Percentiles rank a stretch among this genome's conserved stretches.
These are phyloP conservation scores for Saksenaea vasiformis DNA, from an alignment of 371 early-diverging fungal genomes.

Conservation along the genomic window DNA sequence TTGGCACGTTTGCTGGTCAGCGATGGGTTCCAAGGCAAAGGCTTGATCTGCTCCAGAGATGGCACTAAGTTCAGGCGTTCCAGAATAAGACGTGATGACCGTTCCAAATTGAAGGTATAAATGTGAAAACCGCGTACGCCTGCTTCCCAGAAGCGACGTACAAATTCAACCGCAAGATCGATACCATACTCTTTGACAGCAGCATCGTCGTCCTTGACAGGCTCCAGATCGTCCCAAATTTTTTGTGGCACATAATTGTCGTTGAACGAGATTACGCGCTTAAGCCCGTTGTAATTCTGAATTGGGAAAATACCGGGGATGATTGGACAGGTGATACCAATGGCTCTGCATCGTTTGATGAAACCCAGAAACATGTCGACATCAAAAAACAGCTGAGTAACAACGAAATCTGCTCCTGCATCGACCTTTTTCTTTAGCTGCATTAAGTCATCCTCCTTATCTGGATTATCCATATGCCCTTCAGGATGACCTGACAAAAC, in stretches of 20 bases:
- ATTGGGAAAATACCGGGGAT: slow-evolving; percentile 96
- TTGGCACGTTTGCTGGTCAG: slow-evolving; percentile 82
- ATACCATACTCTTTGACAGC: slow-evolving; percentile 95
- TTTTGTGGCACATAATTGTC: slow-evolving; percentile 85
- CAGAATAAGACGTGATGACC: slow-evolving; percentile 80
- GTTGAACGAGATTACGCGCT: slow-evolving; percentile 83
- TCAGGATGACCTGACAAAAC: slow-evolving; percentile 77
- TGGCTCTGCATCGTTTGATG: slow-evolving; percentile 71
- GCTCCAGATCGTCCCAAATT: slow-evolving; percentile 84
- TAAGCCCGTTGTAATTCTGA: slow-evolving; percentile 85
- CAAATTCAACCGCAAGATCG: slow-evolving; percentile 79
- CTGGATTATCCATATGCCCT: slow-evolving; percentile 77
- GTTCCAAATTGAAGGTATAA: slow-evolving; percentile 91
- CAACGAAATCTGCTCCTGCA: slow-evolving; percentile 90
- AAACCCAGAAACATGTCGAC: slow-evolving; percentile 81
- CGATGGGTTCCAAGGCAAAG: slow-evolving; percentile 92
- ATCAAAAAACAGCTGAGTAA: slow-evolving; percentile 96
- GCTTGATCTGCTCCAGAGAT: slow-evolving; percentile 74
- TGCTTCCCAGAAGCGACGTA: slow-evolving; percentile 62
- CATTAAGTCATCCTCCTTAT: slow-evolving; percentile 74
- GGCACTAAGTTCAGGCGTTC: slow-evolving; percentile 83
- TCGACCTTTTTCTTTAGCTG: slow-evolving; percentile 87
- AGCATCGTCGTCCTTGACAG: slow-evolving; percentile 95
- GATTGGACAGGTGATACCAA: slow-evolving; percentile 88
- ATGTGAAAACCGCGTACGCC: slow-evolving; percentile 81